Base-by-base conservation (phyloP, 2,329 filamentous ascomycete genomes). In the Neocatenulostroma microsporum region DNA sequence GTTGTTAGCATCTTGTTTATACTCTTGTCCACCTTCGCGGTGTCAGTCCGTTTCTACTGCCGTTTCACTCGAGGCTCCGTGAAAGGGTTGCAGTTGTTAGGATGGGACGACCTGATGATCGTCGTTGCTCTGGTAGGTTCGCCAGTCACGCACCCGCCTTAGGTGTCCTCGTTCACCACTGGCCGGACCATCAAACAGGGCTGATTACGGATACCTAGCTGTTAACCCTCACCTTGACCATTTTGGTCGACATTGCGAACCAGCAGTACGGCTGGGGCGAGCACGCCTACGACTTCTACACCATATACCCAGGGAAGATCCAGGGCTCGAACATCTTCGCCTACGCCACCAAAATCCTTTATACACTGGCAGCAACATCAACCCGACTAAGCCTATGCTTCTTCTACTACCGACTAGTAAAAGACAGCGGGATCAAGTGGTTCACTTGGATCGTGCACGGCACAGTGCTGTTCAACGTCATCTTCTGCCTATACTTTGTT, bases 321-420 rank as follows among this genome's bases (percentile, higher is more conserved):
- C 37, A 49, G 35, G 34, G 32, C 13, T 54, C 56, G 4, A 44
- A 47, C 12, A 62, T 66, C 34, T 56, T 66, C 8, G 66, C 62
- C 2, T 61, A 68, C 47, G 49, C 54, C 2, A 58, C 64, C 5
- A 68, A 69, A 42, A 36, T 66, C 5, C 46, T 63, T 3, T 69
- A 67, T 42, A 58, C 56, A 2, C 47, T 57, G 8, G 63, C 64
- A 2, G 54, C 65, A 1, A 62, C 60, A 0, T 68, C 66, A 38
- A 68, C 64, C 0, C 53, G 66, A 12, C 51, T 67, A 12, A 66
- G 63, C 1, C 50, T 69, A 11, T 60, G 68, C 19, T 61, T 53
- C 43, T 67, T 69, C 47, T 69, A 68, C 42, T 68, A 66, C 36
- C 60, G 66, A 11, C 50, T 69, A n/a, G 53, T 67, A 5, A 41